These are phyloP conservation scores for Blastocystis sp. DNA, from an alignment of 352 stramenopile species.

Conservation along the genomic window DNA sequence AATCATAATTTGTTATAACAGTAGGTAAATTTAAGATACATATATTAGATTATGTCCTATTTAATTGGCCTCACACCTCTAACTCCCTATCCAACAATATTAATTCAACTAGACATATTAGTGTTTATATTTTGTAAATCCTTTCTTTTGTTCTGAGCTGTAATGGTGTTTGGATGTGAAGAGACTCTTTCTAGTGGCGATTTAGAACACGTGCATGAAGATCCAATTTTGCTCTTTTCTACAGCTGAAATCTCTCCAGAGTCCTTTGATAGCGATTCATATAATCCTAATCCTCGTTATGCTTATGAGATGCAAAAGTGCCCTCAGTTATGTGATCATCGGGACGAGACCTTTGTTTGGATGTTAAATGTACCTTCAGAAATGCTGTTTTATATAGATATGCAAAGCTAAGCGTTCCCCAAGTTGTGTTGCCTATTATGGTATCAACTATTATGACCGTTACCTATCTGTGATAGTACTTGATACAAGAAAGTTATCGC, in stretches of 20 bases:
- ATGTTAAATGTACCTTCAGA: background rate
- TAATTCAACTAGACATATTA: too few relatives aligned
- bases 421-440: background rate
- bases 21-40: too few relatives aligned
- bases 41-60: too few relatives aligned
- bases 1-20: too few relatives aligned
- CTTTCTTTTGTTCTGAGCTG: too few relatives aligned
- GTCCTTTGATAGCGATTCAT: background rate
- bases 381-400: background rate
- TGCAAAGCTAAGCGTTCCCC: background rate
- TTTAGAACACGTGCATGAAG: too few relatives aligned
- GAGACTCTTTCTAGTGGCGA: too few relatives aligned
- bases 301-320: background rate
- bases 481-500: background rate
- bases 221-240: background rate
- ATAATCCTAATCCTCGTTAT: background rate
- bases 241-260: background rate
- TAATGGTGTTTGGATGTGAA: too few relatives aligned
- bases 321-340: background rate
- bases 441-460: slow-evolving; percentile 18
- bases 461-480: background rate
- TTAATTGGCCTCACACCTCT: too few relatives aligned
- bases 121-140: too few relatives aligned
- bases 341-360: background rate
- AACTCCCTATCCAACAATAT: too few relatives aligned